Conservation (phyloP, 768 basidiomycete genomes). For the Rhodotorula babjevae region DNA sequence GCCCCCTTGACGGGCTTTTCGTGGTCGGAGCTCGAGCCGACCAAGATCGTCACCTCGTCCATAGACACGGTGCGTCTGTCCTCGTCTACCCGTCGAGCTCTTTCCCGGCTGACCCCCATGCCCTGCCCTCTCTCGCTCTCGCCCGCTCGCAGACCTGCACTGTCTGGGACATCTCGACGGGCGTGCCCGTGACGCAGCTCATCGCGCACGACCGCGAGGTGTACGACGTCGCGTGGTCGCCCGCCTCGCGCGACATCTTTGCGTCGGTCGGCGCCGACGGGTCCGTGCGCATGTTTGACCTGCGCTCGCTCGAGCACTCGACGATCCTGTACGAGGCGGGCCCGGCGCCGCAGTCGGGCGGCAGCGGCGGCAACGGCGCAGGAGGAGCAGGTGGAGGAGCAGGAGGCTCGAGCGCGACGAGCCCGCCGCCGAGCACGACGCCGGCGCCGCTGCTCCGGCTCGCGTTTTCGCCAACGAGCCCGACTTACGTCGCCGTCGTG, state of each 20-base stretch:
- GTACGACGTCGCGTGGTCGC: constrained; percentile 98
- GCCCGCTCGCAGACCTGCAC: constrained; percentile 58
- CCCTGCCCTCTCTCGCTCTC: neutral
- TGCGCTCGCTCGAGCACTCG: constrained; percentile 92
- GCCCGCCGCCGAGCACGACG: constrained; percentile 62
- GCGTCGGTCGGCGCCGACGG: constrained; percentile 98
- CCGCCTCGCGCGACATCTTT: constrained; percentile 82
- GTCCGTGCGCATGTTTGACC: constrained; percentile 89
- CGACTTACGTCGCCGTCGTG: constrained; percentile 95
- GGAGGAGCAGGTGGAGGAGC: too few species aligned
- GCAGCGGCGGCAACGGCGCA: constrained; percentile 56
- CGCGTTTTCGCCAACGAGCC: constrained; percentile 82
- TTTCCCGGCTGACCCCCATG: too few species aligned
- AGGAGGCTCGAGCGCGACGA: constrained; percentile 56
- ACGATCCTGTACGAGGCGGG: constrained; percentile 87
- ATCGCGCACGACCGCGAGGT: constrained; percentile 88
- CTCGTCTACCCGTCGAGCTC: neutral
- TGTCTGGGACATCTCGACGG: constrained; percentile 95
- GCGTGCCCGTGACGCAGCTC: constrained; percentile 89
- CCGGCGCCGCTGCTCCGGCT: constrained; percentile 71
- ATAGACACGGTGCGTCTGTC: constrained; percentile 65
- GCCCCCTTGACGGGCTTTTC: constrained; percentile 95
- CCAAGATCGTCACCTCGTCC: constrained; percentile 89
- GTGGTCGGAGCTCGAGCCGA: constrained; percentile 90
- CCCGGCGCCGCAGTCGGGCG: neutral